Base-by-base conservation (phyloP, 441 rosid genomes). In the Rhodomyrtus psidioides region DNA sequence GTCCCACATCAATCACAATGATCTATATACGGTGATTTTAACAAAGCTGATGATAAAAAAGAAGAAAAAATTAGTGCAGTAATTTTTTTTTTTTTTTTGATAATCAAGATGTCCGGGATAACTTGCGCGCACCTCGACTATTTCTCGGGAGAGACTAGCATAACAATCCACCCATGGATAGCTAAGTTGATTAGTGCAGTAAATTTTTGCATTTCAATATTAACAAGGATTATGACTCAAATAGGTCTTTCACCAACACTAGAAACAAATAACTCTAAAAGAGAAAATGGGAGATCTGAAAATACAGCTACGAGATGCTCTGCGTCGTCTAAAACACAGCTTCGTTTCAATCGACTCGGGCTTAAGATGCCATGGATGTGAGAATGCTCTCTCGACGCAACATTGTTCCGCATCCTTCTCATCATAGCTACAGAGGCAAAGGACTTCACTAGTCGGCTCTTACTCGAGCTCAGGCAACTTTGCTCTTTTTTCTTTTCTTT, bases 381-480 rank as follows among this genome's bases (percentile, higher is more conserved):
- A 60, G 99, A 96, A 93, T 96, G 98, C 89, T 94, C 94, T 86
- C 98, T 93, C 34, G 34, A 34, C 34, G 34, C 34, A 34, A 34
- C 34, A 34, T 34, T 4, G 3, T 34, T 34, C 34, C 4, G 34
- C 34, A 34, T 34, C 34, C 34, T 34, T 34, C 34, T 2, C 4
- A 34, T 34, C 34, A 34, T 34, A 34, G 34, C 4, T 34, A 34
- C 34, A 34, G 34, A 34, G 34, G 34, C 34, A 34, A 34, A 34
- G 34, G 34, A 34, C 4, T 34, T 34, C 34, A 34, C 34, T 34
- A 34, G 34, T 34, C 34, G 34, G 34, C 34, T 34, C 34, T 24
- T 96, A 96, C 82, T 95, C 97, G 75, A 95, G 96, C 86, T 95
- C 96, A 1, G 94, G 93, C 53, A 89, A 91, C 83, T 90, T 92